A percentile compares a stretch with the other conserved stretches of the same genome.
Conservation (phyloP, 2,329 filamentous ascomycete species). For the Trichophyton equinum region DNA sequence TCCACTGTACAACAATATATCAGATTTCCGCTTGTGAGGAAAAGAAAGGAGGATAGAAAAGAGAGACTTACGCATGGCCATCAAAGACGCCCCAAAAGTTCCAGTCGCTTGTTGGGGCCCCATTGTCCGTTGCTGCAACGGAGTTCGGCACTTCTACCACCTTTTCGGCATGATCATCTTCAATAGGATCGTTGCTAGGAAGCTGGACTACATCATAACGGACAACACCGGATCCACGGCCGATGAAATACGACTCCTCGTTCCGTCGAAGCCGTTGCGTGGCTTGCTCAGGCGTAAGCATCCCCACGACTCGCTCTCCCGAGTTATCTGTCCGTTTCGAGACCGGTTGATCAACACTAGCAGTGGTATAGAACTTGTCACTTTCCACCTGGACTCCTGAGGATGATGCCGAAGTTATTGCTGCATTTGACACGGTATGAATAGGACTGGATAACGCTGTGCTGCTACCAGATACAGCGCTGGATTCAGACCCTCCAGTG, state of each 20-base stretch:
- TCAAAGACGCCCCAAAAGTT: conserved; percentile 99
- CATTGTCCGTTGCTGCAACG: conserved; percentile 42
- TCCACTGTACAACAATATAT: conserved; percentile 45
- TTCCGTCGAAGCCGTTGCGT: conserved; percentile 77
- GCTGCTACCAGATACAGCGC: conserved; percentile 10
- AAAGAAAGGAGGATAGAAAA: neutral
- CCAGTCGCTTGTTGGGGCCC: conserved; percentile 64
- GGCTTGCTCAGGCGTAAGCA: conserved; percentile 90
- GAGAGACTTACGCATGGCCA: conserved; percentile 64
- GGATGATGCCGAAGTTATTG: conserved; percentile 42
- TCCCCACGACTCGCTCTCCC: conserved; percentile 78
- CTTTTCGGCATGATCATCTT: conserved; percentile 96
- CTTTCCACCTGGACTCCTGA: conserved; percentile 68
- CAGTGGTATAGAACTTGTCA: conserved; percentile 78
- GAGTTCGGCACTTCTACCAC: conserved; percentile 75
- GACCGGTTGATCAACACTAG: conserved; percentile 71
- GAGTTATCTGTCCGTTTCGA: conserved; percentile 78
- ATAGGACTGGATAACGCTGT: conserved; percentile 11
- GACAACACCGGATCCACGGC: conserved; percentile 78
- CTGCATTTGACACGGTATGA: conserved; percentile 10
- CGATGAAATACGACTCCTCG: conserved; percentile 84
- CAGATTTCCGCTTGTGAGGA: neutral
- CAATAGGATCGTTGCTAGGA: conserved; percentile 92
- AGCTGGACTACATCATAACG: conserved; percentile 92
- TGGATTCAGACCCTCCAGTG: conserved; percentile 20